phyloP scores from a whole-genome alignment of 805 yeast species.

The Schwanniomyces sp. region DNA sequence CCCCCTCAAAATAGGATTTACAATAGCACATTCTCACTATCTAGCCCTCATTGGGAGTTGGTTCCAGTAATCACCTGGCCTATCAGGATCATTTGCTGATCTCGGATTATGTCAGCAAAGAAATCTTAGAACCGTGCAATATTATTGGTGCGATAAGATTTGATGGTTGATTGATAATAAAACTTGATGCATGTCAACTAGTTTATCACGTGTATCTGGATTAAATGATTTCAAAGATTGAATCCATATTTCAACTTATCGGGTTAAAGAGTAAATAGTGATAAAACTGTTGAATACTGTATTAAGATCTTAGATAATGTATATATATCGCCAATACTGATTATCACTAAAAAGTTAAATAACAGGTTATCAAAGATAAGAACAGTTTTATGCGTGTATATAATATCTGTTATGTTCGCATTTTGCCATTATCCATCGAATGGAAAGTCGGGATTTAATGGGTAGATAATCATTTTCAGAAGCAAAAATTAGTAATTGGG shows the following conservation, averaged over 20 bases:
- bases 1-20: not conserved
- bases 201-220: not conserved
- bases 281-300: too few relatives aligned
- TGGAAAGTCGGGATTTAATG: not conserved
- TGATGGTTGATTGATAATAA: not conserved
- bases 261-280: too few relatives aligned
- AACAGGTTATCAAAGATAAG: not conserved
- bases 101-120: not conserved
- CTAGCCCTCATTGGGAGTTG: not conserved
- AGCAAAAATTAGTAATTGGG: too few relatives aligned
- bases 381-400: not conserved
- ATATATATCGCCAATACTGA: too few relatives aligned
- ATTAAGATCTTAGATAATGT: too few relatives aligned
- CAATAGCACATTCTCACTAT: not conserved
- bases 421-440: not conserved
- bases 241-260: too few relatives aligned
- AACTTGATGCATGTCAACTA: not conserved
- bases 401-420: not conserved
- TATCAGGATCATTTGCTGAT: not conserved
- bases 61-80: not conserved
- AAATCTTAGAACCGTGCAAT: not conserved
- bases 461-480: too few relatives aligned
- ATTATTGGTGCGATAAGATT: slow-evolving; percentile 6
- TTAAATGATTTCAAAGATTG: too few relatives aligned
- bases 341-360: not conserved